phyloP scores from a whole-genome alignment of 768 basidiomycete genomes.

The Leccinellum luteum region DNA sequence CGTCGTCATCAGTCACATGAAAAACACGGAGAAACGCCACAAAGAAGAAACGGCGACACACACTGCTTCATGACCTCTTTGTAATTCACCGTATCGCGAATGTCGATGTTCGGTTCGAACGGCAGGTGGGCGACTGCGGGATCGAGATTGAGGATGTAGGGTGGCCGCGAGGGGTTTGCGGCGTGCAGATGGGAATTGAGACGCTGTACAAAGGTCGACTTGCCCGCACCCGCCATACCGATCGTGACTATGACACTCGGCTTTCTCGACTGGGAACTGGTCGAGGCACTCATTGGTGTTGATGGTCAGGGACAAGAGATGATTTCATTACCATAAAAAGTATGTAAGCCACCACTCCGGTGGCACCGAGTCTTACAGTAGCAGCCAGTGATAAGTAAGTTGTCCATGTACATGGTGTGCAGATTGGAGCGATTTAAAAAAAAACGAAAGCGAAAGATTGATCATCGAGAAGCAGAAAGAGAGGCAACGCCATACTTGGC shows the following conservation, averaged over 20 bases:
- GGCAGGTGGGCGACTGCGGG: constrained; percentile 91
- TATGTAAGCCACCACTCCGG: neutral
- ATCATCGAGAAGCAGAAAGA: constrained; percentile 8
- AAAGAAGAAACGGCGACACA: constrained; percentile 43
- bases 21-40: constrained; percentile 1
- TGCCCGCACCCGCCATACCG: constrained; percentile 96
- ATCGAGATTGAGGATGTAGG: constrained; percentile 97
- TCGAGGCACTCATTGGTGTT: constrained; percentile 21
- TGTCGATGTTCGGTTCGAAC: constrained; percentile 97
- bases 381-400: neutral
- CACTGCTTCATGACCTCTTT: constrained; percentile 99
- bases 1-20: constrained; percentile 14
- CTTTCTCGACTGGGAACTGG: constrained; percentile 37
- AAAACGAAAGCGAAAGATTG: neutral
- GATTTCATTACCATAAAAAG: constrained; percentile 18
- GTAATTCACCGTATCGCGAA: constrained; percentile 96
- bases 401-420: constrained; percentile 6
- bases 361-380: neutral
- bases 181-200: constrained; percentile 91
- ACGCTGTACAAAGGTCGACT: constrained; percentile 95
- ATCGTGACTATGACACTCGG: constrained; percentile 87
- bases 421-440: neutral
- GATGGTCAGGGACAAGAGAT: neutral
- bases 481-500: constrained; percentile 28
- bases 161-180: constrained; percentile 58